phyloP scores from a whole-genome alignment of 1,139 yeast genomes.

The Debaryomyces fabryi region DNA sequence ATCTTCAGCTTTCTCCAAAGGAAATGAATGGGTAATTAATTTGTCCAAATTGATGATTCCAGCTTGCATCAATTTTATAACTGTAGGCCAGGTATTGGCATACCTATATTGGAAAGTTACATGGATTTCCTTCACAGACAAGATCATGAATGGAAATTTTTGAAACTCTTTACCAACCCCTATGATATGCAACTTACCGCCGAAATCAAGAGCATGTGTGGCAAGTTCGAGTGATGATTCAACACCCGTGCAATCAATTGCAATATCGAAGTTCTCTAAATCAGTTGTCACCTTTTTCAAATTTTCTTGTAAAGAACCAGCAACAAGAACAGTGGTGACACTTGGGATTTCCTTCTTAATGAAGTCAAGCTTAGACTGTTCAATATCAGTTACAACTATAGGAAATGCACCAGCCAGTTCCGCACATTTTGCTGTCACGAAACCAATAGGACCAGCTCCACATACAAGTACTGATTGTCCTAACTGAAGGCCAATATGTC shows the following conservation, averaged over 20 bases:
- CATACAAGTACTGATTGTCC: slow-evolving; percentile 26
- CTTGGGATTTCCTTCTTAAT: slow-evolving; percentile 30
- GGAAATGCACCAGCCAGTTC: slow-evolving; percentile 28
- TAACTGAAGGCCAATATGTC: slow-evolving; percentile 21
- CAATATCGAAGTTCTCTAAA: slow-evolving; percentile 18
- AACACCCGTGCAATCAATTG: slow-evolving; percentile 34
- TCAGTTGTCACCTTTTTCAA: slow-evolving; percentile 19
- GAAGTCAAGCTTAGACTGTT: slow-evolving; percentile 27
- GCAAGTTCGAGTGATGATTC: slow-evolving; percentile 30
- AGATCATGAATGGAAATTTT: slow-evolving; percentile 41
- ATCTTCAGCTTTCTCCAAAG: slow-evolving; percentile 13
- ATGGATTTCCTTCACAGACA: slow-evolving; percentile 38
- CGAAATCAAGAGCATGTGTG: slow-evolving; percentile 33
- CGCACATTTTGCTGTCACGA: slow-evolving; percentile 27
- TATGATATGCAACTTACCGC: slow-evolving; percentile 33
- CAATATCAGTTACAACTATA: slow-evolving; percentile 27
- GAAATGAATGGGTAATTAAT: slow-evolving; percentile 13
- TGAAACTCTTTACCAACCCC: slow-evolving; percentile 38
- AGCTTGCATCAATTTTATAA: slow-evolving; percentile 12
- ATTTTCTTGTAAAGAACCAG: slow-evolving; percentile 24
- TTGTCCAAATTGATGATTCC: slow-evolving; percentile 13
- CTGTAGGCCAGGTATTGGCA: slow-evolving; percentile 39
- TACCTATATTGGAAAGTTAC: slow-evolving; percentile 40
- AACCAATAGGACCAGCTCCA: slow-evolving; percentile 35
- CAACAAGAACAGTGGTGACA: slow-evolving; percentile 26